Conservation (phyloP, 768 basidiomycete genomes). For the Sutorius australiensis region DNA sequence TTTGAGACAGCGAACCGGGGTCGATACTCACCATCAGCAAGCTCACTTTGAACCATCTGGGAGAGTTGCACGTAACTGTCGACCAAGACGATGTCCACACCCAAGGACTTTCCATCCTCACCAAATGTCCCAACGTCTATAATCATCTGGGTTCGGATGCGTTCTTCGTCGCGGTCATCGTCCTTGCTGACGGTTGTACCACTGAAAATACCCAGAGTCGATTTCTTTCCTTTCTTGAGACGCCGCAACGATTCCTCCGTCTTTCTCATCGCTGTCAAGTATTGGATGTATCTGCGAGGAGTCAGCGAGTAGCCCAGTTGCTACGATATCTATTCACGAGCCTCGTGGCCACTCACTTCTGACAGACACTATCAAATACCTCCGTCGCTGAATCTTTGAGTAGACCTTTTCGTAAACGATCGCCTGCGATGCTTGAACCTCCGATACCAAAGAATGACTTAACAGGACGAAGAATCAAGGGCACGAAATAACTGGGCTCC, state of each 20-base stretch:
- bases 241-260: conserved; percentile 85
- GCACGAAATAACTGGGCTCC: conserved; percentile 85
- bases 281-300: conserved; percentile 63
- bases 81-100: conserved; percentile 54
- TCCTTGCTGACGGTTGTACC: conserved; percentile 43
- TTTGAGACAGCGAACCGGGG: neutral
- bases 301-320: neutral
- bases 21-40: conserved; percentile 31
- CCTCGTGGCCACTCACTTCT: conserved; percentile 36
- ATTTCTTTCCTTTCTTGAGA: conserved; percentile 83
- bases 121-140: conserved; percentile 85
- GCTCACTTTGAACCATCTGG: conserved; percentile 53
- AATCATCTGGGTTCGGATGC: conserved; percentile 77
- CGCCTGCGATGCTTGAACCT: conserved; percentile 56
- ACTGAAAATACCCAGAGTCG: conserved; percentile 77
- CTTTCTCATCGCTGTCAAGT: conserved; percentile 83
- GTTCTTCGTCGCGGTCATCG: conserved; percentile 82
- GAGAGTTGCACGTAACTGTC: conserved; percentile 52
- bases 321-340: neutral
- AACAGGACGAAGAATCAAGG: conserved; percentile 75
- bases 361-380: conserved; percentile 69
- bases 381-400: conserved; percentile 50
- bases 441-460: conserved; percentile 67
- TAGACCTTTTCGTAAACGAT: conserved; percentile 51
- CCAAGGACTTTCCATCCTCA: conserved; percentile 67